Evolutionary conservation across 768 basidiomycete genomes (phyloP).

Genomic region (Coprinellus aureogranulatus): DNA sequence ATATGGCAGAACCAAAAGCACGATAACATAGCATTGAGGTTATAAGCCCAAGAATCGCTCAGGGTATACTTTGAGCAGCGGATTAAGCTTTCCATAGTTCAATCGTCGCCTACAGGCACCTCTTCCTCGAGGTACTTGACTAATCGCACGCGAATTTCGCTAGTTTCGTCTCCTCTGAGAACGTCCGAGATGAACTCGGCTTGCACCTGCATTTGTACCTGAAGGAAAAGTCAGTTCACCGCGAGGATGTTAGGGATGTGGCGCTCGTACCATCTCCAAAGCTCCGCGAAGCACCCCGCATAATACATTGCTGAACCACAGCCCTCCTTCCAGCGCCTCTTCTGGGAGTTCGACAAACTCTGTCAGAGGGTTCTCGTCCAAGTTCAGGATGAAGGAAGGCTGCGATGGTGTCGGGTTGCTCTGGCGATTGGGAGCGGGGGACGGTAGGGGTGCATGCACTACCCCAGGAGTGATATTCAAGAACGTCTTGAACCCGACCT

Average conservation of each 20-base stretch:
- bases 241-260: too few species aligned
- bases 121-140: slow-evolving; percentile 95
- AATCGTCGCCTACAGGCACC: slow-evolving; percentile 90
- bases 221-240: slow-evolving; percentile 11
- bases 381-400: slow-evolving; percentile 70
- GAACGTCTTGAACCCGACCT: slow-evolving; percentile 99
- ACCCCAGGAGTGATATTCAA: slow-evolving; percentile 87
- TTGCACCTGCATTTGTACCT: slow-evolving; percentile 97
- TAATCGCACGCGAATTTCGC: slow-evolving; percentile 88
- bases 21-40: too few species aligned
- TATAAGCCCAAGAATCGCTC: too few species aligned
- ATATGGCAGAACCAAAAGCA: too few species aligned
- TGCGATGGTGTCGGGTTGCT: slow-evolving; percentile 40
- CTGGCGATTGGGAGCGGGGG: slow-evolving; percentile 42
- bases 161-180: slow-evolving; percentile 88
- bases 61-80: background rate
- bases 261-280: slow-evolving; percentile 85
- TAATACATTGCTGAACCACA: slow-evolving; percentile 96
- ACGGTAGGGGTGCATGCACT: slow-evolving; percentile 59
- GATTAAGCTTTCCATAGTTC: slow-evolving; percentile 17
- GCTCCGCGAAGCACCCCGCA: slow-evolving; percentile 93
- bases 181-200: slow-evolving; percentile 87
- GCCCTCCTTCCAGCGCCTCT: slow-evolving; percentile 85
- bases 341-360: slow-evolving; percentile 98
- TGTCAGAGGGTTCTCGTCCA: slow-evolving; percentile 95